phyloP scores from a whole-genome alignment of 495 filamentous ascomycete species.

The Aspergillus taichungensis region DNA sequence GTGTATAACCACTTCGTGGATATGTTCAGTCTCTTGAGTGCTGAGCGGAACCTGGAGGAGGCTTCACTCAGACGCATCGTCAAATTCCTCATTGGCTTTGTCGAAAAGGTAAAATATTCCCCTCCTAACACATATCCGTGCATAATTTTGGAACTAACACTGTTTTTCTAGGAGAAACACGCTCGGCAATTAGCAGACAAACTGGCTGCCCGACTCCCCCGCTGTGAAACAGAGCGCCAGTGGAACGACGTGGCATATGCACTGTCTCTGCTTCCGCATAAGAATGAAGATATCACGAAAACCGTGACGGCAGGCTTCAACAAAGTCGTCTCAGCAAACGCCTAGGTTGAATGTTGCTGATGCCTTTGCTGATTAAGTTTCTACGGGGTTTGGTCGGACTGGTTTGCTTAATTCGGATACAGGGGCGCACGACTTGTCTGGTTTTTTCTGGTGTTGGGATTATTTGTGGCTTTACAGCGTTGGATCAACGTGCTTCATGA shows the following conservation, averaged over 20 bases:
- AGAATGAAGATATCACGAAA: slow-evolving; percentile 95
- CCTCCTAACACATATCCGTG: neutral
- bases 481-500: too few species aligned
- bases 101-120: slow-evolving; percentile 70
- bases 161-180: slow-evolving; percentile 72
- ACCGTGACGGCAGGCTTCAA: slow-evolving; percentile 69
- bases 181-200: slow-evolving; percentile 93
- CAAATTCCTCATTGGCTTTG: slow-evolving; percentile 87
- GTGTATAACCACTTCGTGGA: slow-evolving; percentile 99
- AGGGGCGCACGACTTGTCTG: neutral
- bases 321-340: slow-evolving; percentile 63
- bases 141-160: neutral
- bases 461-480: neutral
- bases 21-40: slow-evolving; percentile 90
- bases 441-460: neutral
- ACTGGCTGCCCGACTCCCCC: slow-evolving; percentile 72
- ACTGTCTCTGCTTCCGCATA: slow-evolving; percentile 80
- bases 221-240: slow-evolving; percentile 87
- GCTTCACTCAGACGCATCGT: slow-evolving; percentile 75
- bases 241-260: slow-evolving; percentile 97
- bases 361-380: slow-evolving; percentile 13
- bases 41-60: slow-evolving; percentile 73
- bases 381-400: neutral
- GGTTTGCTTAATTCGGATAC: too few species aligned
- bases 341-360: slow-evolving; percentile 25